These are phyloP conservation scores for Abrus precatorius DNA, from an alignment of 306 rosid species.

Conservation along the genomic window DNA sequence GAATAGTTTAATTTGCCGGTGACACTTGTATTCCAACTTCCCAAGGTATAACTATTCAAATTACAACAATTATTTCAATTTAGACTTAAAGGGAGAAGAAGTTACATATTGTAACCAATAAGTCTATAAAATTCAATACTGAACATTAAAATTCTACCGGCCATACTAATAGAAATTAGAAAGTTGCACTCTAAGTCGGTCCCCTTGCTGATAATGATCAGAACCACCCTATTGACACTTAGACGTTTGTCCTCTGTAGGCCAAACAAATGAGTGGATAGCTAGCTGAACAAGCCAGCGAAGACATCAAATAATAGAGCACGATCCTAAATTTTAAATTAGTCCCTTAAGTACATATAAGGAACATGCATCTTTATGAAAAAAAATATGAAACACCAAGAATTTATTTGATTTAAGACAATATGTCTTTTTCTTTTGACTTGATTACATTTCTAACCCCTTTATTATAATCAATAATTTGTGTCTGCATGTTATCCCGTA, in stretches of 20 bases:
- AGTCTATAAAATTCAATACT: constrained; percentile 30
- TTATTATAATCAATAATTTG: too few species aligned
- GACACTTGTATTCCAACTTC: background rate
- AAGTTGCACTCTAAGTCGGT: background rate
- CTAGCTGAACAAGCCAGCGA: background rate
- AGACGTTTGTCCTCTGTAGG: background rate
- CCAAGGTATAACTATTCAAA: background rate
- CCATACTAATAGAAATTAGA: constrained; percentile 41
- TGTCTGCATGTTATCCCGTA: too few species aligned
- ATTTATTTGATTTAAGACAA: background rate
- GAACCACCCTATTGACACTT: constrained; percentile 36
- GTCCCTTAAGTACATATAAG: background rate
- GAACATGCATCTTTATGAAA: background rate
- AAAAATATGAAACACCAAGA: background rate
- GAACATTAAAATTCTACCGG: constrained; percentile 38
- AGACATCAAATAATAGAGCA: background rate
- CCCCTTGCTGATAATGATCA: constrained; percentile 37
- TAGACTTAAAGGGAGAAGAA: background rate
- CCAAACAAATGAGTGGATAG: constrained; percentile 12
- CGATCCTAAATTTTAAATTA: background rate
- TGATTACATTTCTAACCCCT: too few species aligned
- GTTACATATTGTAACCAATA: background rate
- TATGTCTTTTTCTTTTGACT: background rate
- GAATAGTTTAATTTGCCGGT: background rate
- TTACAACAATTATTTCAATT: background rate